A percentile compares a stretch with the other conserved stretches of the same genome.
Evolutionary conservation across 179 eudicot genomes (phyloP).

Genomic region (Silene noctiflora): DNA sequence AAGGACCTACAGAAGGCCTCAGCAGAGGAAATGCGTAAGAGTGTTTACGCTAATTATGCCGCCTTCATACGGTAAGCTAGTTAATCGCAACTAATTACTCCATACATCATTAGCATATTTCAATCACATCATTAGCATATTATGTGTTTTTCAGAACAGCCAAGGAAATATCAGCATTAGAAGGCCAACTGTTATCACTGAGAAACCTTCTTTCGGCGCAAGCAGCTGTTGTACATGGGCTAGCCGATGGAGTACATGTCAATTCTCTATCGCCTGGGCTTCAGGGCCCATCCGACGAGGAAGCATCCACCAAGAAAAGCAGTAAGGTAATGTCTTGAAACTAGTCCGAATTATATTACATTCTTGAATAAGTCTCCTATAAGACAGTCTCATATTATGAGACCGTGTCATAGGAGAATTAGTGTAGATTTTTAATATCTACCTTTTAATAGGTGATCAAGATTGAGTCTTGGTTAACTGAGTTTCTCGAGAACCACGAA

Average conservation of each 20-base stretch:
- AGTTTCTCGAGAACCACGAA: conserved; percentile 58
- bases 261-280: conserved; percentile 46
- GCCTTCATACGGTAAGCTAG: conserved; percentile 73
- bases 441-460: conserved; percentile 19
- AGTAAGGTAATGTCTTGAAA: conserved; percentile 26
- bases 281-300: conserved; percentile 38
- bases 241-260: conserved; percentile 66
- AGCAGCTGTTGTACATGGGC: conserved; percentile 56
- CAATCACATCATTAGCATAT: too few species aligned
- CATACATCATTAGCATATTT: not conserved
- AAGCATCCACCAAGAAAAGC: conserved; percentile 27
- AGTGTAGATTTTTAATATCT: not conserved
- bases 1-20: conserved; percentile 79
- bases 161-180: conserved; percentile 81
- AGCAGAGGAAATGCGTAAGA: conserved; percentile 97
- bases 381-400: too few species aligned
- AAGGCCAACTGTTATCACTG: conserved; percentile 71
- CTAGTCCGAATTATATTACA: too few species aligned
- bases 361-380: too few species aligned
- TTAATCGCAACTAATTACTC: not conserved
- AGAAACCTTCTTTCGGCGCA: conserved; percentile 67
- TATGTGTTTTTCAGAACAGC: too few species aligned
- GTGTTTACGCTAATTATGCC: conserved; percentile 88
- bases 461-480: conserved; percentile 54
- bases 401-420: too few species aligned